These are phyloP conservation scores for Trypanosoma cruzi DNA, from an alignment of 208 protist genomes.

Conservation along the genomic window DNA sequence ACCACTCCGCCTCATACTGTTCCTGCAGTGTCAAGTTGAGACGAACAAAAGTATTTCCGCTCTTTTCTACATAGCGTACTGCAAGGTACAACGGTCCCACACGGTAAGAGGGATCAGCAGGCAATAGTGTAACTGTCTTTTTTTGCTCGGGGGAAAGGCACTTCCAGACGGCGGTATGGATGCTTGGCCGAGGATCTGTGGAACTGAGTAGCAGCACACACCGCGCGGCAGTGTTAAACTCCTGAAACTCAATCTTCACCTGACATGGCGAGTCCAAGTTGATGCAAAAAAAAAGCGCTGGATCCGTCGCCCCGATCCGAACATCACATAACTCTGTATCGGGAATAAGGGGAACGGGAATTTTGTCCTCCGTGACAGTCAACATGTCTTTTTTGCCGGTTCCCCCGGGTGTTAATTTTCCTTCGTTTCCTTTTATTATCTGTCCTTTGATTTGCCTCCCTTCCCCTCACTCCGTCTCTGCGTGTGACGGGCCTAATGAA, in stretches of 20 bases:
- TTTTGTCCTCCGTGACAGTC: constrained; percentile 30
- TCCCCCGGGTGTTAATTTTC: neutral
- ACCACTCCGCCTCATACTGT: constrained; percentile 34
- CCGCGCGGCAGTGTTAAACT: constrained; percentile 75
- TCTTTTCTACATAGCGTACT: constrained; percentile 78
- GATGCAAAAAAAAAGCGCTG: constrained; percentile 66
- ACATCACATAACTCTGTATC: constrained; percentile 53
- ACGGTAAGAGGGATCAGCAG: constrained; percentile 63
- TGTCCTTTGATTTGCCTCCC: constrained; percentile 8
- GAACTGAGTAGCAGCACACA: constrained; percentile 80
- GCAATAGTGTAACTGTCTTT: constrained; percentile 79
- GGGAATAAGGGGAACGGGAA: constrained; percentile 28
- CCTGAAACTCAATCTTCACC: constrained; percentile 75
- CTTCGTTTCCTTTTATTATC: constrained; percentile 5
- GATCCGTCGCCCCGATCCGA: constrained; percentile 52
- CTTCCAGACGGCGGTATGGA: constrained; percentile 82
- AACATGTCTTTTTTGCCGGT: constrained; percentile 8
- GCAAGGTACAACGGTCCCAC: constrained; percentile 59
- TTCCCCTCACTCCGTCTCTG: neutral
- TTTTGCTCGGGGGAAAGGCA: constrained; percentile 62
- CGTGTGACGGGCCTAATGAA: neutral
- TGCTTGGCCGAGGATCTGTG: constrained; percentile 51
- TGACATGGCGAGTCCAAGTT: constrained; percentile 40
- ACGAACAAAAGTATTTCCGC: constrained; percentile 71
- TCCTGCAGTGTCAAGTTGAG: constrained; percentile 49